Percentiles rank a stretch among this genome's conserved stretches.
Conservation (phyloP, 768 basidiomycete genomes). For the Pleurotus eryngii region DNA sequence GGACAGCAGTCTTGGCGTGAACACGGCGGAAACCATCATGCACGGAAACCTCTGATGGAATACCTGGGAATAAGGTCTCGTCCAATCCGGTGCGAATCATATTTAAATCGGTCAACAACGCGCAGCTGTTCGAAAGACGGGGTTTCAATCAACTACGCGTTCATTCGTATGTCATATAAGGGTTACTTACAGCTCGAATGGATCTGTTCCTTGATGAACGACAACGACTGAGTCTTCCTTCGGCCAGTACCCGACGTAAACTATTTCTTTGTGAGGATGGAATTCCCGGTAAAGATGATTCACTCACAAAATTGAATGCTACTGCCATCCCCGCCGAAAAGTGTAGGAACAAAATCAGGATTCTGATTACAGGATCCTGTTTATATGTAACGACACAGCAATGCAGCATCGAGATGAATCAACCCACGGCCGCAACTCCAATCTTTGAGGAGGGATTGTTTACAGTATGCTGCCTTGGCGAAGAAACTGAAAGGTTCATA, state of each 20-base stretch:
- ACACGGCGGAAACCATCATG: conserved; percentile 50
- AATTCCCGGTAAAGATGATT: not conserved
- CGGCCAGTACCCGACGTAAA: conserved; percentile 45
- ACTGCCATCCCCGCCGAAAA: conserved; percentile 29
- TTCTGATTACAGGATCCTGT: conserved; percentile 29
- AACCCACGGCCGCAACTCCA: conserved; percentile 29
- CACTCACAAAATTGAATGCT: conserved; percentile 29
- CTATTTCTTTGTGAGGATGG: conserved; percentile 7
- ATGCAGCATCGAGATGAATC: not conserved
- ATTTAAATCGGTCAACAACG: conserved; percentile 46
- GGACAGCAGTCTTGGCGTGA: conserved; percentile 32
- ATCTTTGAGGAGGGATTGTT: conserved; percentile 19
- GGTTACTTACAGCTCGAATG: conserved; percentile 35
- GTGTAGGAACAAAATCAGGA: conserved; percentile 25
- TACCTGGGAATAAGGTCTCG: conserved; percentile 46
- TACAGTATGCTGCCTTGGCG: conserved; percentile 31
- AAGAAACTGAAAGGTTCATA: conserved; percentile 28
- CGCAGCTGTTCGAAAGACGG: conserved; percentile 25
- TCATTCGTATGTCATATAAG: not conserved
- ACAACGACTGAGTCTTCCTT: conserved; percentile 42
- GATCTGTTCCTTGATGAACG: conserved; percentile 51
- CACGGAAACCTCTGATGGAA: conserved; percentile 35
- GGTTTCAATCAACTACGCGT: not conserved
- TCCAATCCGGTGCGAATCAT: conserved; percentile 36
- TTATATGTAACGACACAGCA: not conserved